phyloP scores from a whole-genome alignment of 352 stramenopile species.

The Globisporangium nodosum region DNA sequence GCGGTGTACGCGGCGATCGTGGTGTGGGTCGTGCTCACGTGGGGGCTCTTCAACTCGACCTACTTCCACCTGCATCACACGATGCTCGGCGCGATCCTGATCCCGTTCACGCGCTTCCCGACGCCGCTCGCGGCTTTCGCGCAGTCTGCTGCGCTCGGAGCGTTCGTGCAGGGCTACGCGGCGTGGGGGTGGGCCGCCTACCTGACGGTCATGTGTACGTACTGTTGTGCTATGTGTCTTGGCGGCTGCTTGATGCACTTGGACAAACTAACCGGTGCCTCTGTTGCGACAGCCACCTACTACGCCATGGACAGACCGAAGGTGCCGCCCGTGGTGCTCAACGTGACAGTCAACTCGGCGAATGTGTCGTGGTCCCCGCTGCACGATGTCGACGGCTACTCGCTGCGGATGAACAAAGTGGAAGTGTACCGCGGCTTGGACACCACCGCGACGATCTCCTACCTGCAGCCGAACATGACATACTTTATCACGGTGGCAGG shows the following conservation, averaged over 20 bases:
- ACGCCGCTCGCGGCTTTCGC: conserved; percentile 43
- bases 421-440: conserved; percentile 61
- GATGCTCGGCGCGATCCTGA: conserved; percentile 52
- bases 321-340: conserved; percentile 22
- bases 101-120: conserved; percentile 69
- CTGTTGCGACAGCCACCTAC: conserved; percentile 40
- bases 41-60: conserved; percentile 49
- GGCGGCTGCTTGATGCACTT: no score
- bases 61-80: conserved; percentile 73
- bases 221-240: background rate
- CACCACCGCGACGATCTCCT: conserved; percentile 27
- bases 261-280: background rate
- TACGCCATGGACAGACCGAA: conserved; percentile 40
- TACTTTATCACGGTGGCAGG: conserved; percentile 73
- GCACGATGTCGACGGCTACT: conserved; percentile 55
- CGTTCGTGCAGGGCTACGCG: conserved; percentile 70
- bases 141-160: conserved; percentile 47
- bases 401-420: conserved; percentile 66
- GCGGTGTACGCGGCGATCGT: conserved; percentile 30
- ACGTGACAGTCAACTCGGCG: conserved; percentile 33
- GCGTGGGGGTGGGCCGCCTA: conserved; percentile 73
- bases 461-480: conserved; percentile 55
- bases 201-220: conserved; percentile 58
- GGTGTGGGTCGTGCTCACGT: conserved; percentile 35
- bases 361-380: conserved; percentile 50